Conservation (phyloP, 345 rosid genomes). For the Camelina hispida region DNA sequence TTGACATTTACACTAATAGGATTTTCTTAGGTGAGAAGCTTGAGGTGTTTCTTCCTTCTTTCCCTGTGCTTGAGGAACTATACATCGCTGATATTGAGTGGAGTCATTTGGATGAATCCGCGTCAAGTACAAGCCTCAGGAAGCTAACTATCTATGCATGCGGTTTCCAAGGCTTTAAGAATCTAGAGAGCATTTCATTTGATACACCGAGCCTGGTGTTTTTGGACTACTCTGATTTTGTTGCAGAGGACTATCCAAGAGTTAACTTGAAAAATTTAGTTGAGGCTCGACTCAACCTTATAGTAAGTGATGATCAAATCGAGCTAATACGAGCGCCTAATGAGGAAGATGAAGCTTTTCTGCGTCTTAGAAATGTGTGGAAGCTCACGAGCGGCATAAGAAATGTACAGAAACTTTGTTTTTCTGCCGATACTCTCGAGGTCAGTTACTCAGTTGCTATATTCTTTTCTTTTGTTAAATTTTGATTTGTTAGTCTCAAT, state of each 20-base stretch:
- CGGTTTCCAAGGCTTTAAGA: neutral
- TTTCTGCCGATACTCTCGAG: constrained; percentile 16
- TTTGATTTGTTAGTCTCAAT: neutral
- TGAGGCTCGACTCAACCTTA: constrained; percentile 2
- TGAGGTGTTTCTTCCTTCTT: neutral
- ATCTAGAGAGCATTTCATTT: constrained; percentile 3
- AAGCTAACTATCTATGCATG: neutral
- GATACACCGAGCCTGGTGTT: constrained; percentile 27
- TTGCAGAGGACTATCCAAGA: neutral
- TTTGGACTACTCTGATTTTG: neutral
- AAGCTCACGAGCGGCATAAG: constrained; percentile 7
- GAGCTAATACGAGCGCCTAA: neutral
- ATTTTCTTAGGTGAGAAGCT: no score
- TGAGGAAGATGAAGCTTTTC: neutral
- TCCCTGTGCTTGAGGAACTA: constrained; percentile 18
- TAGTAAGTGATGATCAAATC: neutral
- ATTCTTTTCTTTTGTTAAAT: neutral
- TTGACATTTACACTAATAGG: no score
- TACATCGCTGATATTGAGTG: neutral
- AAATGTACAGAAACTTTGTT: constrained; percentile 12
- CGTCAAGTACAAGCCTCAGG: neutral
- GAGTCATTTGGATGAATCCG: neutral
- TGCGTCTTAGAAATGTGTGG: neutral
- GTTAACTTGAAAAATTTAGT: constrained; percentile 18
- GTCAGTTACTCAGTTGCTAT: neutral